Base-by-base conservation (phyloP, 495 filamentous ascomycete species). In the Penicillium riverlandense region DNA sequence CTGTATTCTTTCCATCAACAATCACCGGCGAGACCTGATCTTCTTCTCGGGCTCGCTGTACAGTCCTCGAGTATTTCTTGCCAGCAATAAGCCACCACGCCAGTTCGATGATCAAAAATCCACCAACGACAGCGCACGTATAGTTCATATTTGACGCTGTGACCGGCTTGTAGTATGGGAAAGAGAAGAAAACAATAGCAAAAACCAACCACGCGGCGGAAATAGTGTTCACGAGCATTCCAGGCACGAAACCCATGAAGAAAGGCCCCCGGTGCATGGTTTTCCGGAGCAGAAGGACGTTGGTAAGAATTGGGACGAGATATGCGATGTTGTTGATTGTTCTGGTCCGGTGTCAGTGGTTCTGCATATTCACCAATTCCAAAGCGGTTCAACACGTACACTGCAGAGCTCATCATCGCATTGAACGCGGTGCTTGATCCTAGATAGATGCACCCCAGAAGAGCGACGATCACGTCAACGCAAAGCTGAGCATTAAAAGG, bases 401-500 rank as follows among this genome's bases (percentile, higher is more conserved):
- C 55, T 5, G 62, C 57, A 1, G 85, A 88, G 72, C 83, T 86
- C 31, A 79, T 54, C 11, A 89, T 74, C 27, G 81, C 80, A 32
- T 76, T 70, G 65, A 90, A 90, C 0, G 85, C 85, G 0, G 83
- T 84, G 2, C 71, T 75, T 40, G 67, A 78, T 22, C 83, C 84
- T 0, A 90, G 62, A 10, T 83, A 83, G 44, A 90, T 86, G 42
- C 74, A 77, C 1, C 84, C 85, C 1, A 90, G 67, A 11, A 76
- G 71, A 4, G 77, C 83, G 8, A 76, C 72, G 29, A 88, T 63
- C 12, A 74, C 49, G 0, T 72, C 77, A 48, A 69, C 33, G 71
- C 82, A 41, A 69, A 89, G 40, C 1, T 84, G 85, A 0, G 86
- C 76, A 33, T 78, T 74, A 31, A 85, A 64, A 0, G 86, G 62